These are phyloP conservation scores for Thraustotheca clavata DNA, from an alignment of 352 stramenopile genomes.

Conservation along the genomic window DNA sequence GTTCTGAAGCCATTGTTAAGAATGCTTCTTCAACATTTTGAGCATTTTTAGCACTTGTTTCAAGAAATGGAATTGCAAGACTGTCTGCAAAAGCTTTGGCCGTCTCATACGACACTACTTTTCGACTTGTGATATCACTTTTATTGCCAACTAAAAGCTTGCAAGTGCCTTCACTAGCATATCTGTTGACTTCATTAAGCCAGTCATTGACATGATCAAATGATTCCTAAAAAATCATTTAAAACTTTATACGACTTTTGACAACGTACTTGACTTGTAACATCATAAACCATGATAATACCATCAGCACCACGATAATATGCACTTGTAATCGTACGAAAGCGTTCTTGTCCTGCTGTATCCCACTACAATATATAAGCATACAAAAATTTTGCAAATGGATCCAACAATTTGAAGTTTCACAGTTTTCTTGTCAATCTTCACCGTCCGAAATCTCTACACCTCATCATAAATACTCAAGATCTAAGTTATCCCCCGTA, in stretches of 20 bases:
- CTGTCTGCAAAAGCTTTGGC: slow-evolving; percentile 88
- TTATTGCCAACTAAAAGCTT: slow-evolving; percentile 99
- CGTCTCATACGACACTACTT: slow-evolving; percentile 89
- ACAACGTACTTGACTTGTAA: slow-evolving; percentile 85
- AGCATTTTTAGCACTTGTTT: slow-evolving; percentile 85
- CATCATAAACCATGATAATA: slow-evolving; percentile 98
- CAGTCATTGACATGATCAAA: slow-evolving; percentile 99
- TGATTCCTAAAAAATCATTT: slow-evolving; percentile 49
- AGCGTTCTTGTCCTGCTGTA: slow-evolving; percentile 98
- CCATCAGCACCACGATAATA: slow-evolving; percentile 98
- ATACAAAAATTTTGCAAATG: background rate
- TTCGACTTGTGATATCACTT: slow-evolving; percentile 92
- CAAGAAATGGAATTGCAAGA: slow-evolving; percentile 81
- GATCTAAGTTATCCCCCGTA: slow-evolving; percentile 31
- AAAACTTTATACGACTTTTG: background rate
- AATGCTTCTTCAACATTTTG: slow-evolving; percentile 88
- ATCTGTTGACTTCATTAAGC: slow-evolving; percentile 94
- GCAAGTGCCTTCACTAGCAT: slow-evolving; percentile 93
- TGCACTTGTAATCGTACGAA: slow-evolving; percentile 97
- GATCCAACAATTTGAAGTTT: slow-evolving; percentile 95
- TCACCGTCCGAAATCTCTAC: slow-evolving; percentile 92
- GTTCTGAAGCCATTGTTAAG: slow-evolving; percentile 89
- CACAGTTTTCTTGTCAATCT: slow-evolving; percentile 98
- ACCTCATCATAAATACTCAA: slow-evolving; percentile 21
- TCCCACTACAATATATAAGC: slow-evolving; percentile 79